Evolutionary conservation across 2,329 filamentous ascomycete species (phyloP).

Genomic region (Penicillium palitans): DNA sequence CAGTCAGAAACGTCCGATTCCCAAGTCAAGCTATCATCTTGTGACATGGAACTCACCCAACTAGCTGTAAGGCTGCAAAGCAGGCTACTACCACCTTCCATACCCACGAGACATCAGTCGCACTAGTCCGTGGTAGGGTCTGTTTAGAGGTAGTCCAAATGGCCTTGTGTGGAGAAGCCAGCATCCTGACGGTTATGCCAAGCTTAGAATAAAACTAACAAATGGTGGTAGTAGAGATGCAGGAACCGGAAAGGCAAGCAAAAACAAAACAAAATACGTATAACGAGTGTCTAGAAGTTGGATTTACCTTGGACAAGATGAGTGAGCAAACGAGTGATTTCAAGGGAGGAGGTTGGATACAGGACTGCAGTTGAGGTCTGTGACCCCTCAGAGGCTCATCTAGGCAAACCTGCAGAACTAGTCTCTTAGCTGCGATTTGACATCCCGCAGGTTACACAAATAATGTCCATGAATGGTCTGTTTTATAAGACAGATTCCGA

Average conservation of each 20-base stretch:
- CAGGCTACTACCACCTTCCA: constrained; percentile 1
- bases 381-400: not conserved
- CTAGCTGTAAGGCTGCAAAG: constrained; percentile 1
- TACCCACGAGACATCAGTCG: not conserved
- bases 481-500: not conserved
- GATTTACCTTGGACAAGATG: not conserved
- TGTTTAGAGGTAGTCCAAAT: not conserved
- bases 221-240: not conserved
- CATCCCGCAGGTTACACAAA: not conserved
- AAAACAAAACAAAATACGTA: not conserved
- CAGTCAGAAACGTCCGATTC: not conserved
- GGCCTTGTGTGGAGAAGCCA: not conserved
- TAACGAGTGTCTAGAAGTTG: not conserved
- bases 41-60: not conserved
- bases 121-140: not conserved
- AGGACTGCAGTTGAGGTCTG: not conserved
- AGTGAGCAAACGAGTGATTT: not conserved
- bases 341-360: not conserved
- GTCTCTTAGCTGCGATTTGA: not conserved
- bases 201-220: not conserved
- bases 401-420: constrained; percentile 1
- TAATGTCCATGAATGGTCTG: no score
- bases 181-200: not conserved
- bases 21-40: not conserved
- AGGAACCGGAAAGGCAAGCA: not conserved